Evolutionary conservation across 352 stramenopile species (phyloP), one percentile per base, ranked within the genome.

Genomic region (Phytopythium helicoides): DNA sequence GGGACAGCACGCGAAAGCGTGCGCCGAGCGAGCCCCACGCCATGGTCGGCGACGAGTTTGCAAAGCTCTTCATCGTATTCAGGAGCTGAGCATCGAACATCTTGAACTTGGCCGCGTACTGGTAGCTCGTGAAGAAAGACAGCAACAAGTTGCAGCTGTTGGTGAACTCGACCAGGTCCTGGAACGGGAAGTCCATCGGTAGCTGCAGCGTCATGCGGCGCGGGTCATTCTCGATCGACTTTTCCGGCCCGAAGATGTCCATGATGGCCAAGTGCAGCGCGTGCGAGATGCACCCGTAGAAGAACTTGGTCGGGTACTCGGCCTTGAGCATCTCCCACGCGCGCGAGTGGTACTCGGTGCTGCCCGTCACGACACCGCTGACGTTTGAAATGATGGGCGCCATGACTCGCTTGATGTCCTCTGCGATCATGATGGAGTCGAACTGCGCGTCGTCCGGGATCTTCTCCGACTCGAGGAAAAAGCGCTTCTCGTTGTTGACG

Each of bases 241-340:
- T 86, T 23, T 89, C 71, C 6, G 80, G 76, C 0, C 79, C 76
- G 48, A 93, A 91, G 37, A 93, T 87, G 55, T 93, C 82, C 76
- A 86, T 87, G 52, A 93, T 89, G 23, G 73, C 77, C 36, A 93
- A 51, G 40, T 93, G 80, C 3, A 93, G 68, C 23, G 82, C 82
- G 46, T 93, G 78, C 16, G 76, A 87, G 60, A 89, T 90, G 51
- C 82, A 93, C 6, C 82, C 82, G 39, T 93, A 93, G 55, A 93
- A 93, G 47, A 93, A 93, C 61, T 91, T 93, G 47, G 82, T 91
- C 40, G 82, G 82, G 52, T 85, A 91, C 57, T 93, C 80, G 3
- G 66, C 71, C 55, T 93, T 93, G 34, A 93, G 76, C 71, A 91
- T 81, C 62, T 91, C 78, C 82, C 82, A 93, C 5, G 82, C 80